Base-by-base conservation (phyloP, 1,139 yeast genomes). In the Ogataea hybrid region DNA sequence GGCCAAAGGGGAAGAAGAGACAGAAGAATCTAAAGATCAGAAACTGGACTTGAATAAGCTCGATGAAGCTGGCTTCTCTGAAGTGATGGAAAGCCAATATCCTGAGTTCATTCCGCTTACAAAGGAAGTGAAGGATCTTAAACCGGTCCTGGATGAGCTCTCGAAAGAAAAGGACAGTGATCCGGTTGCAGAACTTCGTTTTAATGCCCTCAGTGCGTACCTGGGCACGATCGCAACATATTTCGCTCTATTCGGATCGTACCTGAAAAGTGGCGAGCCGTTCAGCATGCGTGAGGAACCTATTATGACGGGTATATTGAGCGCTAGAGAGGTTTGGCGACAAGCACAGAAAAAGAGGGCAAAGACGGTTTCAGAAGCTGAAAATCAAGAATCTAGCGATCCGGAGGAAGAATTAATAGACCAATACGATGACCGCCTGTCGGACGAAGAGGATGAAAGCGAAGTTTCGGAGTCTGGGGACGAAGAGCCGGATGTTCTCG, bases 261-360 rank as follows among this genome's bases (percentile, higher is more conserved):
- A 77, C 32, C 63, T 83, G 43, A 69, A 69, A 31, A 69, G 70
- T 31, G 77, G 72, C 5, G 84, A 80, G 41, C 71, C 73, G 7
- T 80, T 82, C 55, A 71, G 82, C 23, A 79, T 90, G 83, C 88
- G 85, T 55, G 94, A 86, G 44, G 90, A 84, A 53, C 86, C 92
- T 2, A 84, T 90, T 2, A 89, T 90, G 96, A 90, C 86, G 56
- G 75, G 84, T 25, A 83, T 90, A 33, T 69, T 90, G 45, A 80
- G 84, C 42, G 73, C 92, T 3, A 75, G 94, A 52, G 96, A 89
- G 59, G 74, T 85, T n/a, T 90, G 97, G 96, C 76, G 94, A 59
- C 90, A 83, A 54, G 90, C 88, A 3, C 70, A 62, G 38, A 38
- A 27, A 25, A 38, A 38, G 32, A 32, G 37, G 20, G 23, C 25